phyloP scores from a whole-genome alignment of 495 filamentous ascomycete genomes.

The Penicillium robsamsonii region DNA sequence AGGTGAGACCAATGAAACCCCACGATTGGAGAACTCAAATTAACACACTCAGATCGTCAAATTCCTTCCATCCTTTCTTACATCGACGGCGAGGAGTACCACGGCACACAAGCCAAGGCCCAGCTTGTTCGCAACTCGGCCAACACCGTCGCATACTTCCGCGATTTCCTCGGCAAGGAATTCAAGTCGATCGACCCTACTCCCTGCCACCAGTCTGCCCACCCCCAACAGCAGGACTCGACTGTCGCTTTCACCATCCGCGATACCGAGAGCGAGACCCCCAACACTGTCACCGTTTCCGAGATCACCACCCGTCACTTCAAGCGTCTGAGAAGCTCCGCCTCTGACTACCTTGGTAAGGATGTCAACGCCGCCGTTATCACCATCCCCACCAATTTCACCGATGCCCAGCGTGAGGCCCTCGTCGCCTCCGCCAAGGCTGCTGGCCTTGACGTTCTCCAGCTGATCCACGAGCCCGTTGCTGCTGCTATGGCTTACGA shows the following conservation, averaged over 20 bases:
- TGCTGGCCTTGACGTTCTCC: conserved; percentile 84
- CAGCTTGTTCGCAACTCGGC: conserved; percentile 86
- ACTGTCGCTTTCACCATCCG: conserved; percentile 79
- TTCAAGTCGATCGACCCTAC: conserved; percentile 96
- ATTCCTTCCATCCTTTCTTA: conserved; percentile 95
- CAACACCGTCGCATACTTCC: conserved; percentile 94
- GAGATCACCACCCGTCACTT: conserved; percentile 88
- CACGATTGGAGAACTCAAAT: conserved; percentile 11
- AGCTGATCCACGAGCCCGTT: conserved; percentile 91
- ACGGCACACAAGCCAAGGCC: conserved; percentile 90
- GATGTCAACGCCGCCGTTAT: conserved; percentile 89
- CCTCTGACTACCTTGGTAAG: conserved; percentile 88
- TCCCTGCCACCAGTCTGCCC: conserved; percentile 88
- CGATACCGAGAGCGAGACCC: conserved; percentile 67
- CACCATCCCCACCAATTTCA: conserved; percentile 90
- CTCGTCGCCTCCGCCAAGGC: conserved; percentile 72
- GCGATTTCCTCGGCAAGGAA: conserved; percentile 91
- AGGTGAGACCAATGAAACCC: conserved; percentile 54
- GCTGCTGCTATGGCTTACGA: conserved; percentile 91
- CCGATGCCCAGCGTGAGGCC: conserved; percentile 77
- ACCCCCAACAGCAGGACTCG: conserved; percentile 73
- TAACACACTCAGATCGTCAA: conserved; percentile 70
- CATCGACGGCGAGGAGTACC: conserved; percentile 91
- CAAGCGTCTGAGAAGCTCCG: conserved; percentile 74
- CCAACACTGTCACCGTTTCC: conserved; percentile 71